Evolutionary conservation across 768 basidiomycete genomes (phyloP).

Genomic region (Lentinula sp.): DNA sequence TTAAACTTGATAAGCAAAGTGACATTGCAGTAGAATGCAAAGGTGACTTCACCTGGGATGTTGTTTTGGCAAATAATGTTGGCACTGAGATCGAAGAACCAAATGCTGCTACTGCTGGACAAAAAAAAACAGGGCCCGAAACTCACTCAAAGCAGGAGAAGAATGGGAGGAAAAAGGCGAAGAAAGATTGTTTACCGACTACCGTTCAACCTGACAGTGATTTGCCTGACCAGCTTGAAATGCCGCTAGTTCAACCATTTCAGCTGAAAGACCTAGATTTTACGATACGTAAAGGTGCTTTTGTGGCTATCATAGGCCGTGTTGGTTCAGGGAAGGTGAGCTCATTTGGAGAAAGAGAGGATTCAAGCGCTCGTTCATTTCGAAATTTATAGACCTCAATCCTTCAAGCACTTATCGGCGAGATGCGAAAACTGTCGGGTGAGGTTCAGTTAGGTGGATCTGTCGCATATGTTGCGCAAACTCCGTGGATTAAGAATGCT

Average conservation of each 20-base stretch:
- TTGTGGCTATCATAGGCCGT: conserved; percentile 69
- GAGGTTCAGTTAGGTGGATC: conserved; percentile 47
- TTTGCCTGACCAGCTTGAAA: conserved; percentile 6
- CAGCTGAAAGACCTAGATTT: conserved; percentile 40
- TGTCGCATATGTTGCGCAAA: conserved; percentile 54
- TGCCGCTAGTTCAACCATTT: conserved; percentile 42
- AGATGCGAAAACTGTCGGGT: conserved; percentile 60
- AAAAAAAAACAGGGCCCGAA: background rate
- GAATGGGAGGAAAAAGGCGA: conserved; percentile 16
- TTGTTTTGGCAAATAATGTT: conserved; percentile 14
- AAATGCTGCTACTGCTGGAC: background rate
- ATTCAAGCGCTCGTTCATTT: too few relatives aligned
- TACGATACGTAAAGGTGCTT: conserved; percentile 44
- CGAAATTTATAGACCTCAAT: conserved; percentile 39
- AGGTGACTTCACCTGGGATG: conserved; percentile 50
- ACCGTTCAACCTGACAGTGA: conserved; percentile 6
- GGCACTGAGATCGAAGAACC: background rate
- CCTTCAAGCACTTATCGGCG: conserved; percentile 53
- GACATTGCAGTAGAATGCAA: conserved; percentile 38
- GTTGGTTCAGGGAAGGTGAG: conserved; percentile 68
- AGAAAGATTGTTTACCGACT: conserved; percentile 8
- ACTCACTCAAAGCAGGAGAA: conserved; percentile 12
- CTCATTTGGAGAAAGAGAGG: background rate
- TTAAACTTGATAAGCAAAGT: conserved; percentile 25
- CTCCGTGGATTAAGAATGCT: conserved; percentile 62